Base-by-base conservation (phyloP, 129 eudicot species). In the Glebionis coronaria region DNA sequence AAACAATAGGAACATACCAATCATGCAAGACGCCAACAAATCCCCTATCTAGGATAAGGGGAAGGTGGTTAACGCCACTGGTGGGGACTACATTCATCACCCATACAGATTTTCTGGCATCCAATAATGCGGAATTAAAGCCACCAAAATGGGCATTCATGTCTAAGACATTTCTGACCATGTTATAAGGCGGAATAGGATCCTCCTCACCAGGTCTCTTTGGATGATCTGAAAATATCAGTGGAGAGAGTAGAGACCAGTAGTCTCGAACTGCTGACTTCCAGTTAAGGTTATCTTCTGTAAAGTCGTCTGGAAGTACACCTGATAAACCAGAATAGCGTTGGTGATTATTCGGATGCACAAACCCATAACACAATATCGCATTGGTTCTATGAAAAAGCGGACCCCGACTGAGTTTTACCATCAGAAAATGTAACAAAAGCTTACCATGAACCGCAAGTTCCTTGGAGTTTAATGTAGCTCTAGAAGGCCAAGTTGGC, bases 181-280 rank as follows among this genome's bases (percentile, higher is more conserved):
- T 93, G 78, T 93, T 93, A 59, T 80, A 93, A 59, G 99, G 99
- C 6, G 99, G 99, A 72, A 95, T 88, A 38, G 99, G 99, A 71
- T 93, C 99, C 63, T 93, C 99, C 27, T 86, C 99, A 44, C 99
- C 99, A 4, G 99, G 99, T 76, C 99, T 84, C 77, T 93, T 93
- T 9, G 99, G 99, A 70, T 93, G 99, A 82, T 93, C 99, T 4
- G 99, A 93, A 70, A 93, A 93, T 70, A 93, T 86, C 12, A 89
- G 55, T 9, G 99, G 99, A 9, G 99, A 93, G 38, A 93, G 95
- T 47, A 93, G 86, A 61, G 97, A 84, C 99, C 99, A 93, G 73
- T 82, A 89, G 38, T 93, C 82, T 56, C 74, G 71, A 44, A 93
- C 90, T 66, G 88, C 83, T 25, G 90, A 74, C 50, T 75, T 82